Conservation (phyloP, 164 flowering plant species). For the Tinospora cordifolia region DNA sequence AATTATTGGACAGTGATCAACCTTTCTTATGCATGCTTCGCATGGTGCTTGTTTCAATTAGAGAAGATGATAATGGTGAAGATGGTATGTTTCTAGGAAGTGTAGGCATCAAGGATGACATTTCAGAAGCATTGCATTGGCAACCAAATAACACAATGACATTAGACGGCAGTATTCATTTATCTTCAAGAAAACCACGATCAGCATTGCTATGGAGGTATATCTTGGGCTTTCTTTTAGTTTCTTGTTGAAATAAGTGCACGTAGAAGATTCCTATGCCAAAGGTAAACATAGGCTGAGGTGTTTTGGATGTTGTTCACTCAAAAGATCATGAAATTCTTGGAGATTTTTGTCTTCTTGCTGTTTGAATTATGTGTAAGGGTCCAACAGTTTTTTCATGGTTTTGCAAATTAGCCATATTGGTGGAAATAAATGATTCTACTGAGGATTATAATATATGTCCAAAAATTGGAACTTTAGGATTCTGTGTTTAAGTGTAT, state of each 20-base stretch:
- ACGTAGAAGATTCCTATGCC: not conserved
- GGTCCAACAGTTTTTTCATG: not conserved
- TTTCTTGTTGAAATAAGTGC: not conserved
- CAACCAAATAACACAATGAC: conserved; percentile 28
- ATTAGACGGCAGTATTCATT: conserved; percentile 33
- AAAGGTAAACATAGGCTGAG: not conserved
- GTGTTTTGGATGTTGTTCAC: not conserved
- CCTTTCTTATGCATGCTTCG: conserved; percentile 99
- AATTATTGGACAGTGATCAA: conserved; percentile 93
- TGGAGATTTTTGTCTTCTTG: not conserved
- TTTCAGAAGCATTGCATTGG: conserved; percentile 36
- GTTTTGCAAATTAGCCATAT: not conserved
- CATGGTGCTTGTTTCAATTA: conserved; percentile 94
- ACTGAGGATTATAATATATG: not conserved
- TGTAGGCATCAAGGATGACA: conserved; percentile 41
- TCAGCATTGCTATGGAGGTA: conserved; percentile 99
- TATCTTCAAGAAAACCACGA: conserved; percentile 58
- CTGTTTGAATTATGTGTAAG: not conserved
- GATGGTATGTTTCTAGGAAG: conserved; percentile 56
- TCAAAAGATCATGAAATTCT: not conserved
- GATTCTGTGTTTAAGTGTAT: not conserved
- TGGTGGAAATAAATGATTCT: not conserved
- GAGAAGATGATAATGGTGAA: conserved; percentile 93
- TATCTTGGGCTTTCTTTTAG: not conserved
- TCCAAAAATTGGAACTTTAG: not conserved